phyloP scores from a whole-genome alignment of 2,329 filamentous ascomycete species.

The Aspergillus sp. region DNA sequence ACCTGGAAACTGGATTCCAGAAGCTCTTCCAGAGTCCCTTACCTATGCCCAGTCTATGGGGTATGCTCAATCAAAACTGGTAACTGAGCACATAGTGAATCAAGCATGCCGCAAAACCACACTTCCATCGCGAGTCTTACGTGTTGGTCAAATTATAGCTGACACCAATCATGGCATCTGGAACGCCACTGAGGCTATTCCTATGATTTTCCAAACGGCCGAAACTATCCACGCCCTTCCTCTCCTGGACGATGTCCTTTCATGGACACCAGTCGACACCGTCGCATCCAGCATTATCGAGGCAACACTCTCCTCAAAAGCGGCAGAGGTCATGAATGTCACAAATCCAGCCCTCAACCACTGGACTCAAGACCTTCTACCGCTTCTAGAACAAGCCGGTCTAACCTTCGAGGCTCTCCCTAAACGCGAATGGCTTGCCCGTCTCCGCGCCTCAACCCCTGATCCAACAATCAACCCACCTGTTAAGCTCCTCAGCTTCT shows the following conservation, averaged over 20 bases:
- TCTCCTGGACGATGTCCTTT: constrained; percentile 42
- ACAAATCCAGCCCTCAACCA: constrained; percentile 50
- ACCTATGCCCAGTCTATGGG: constrained; percentile 25
- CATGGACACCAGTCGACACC: constrained; percentile 48
- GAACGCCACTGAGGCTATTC: constrained; percentile 16
- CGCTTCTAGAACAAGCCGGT: constrained; percentile 50
- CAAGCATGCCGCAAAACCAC: constrained; percentile 18
- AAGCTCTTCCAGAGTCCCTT: constrained; percentile 4
- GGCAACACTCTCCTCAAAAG: constrained; percentile 17
- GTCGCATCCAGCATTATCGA: constrained; percentile 38
- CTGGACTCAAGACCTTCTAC: constrained; percentile 50
- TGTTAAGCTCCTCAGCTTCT: constrained; percentile 55
- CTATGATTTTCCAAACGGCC: constrained; percentile 50
- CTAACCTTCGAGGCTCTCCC: constrained; percentile 29
- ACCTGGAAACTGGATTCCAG: constrained; percentile 4
- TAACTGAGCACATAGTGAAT: constrained; percentile 32
- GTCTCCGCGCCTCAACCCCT: constrained; percentile 45
- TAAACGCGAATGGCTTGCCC: constrained; percentile 29
- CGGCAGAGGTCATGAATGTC: constrained; percentile 41
- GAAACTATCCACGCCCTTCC: constrained; percentile 48
- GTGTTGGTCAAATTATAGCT: constrained; percentile 36
- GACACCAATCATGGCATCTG: constrained; percentile 24
- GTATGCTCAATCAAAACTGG: constrained; percentile 35
- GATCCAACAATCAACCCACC: constrained; percentile 52
- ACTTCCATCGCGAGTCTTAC: constrained; percentile 23